Conservation (phyloP, 805 yeast genomes). For the Starmerella vaccinii region DNA sequence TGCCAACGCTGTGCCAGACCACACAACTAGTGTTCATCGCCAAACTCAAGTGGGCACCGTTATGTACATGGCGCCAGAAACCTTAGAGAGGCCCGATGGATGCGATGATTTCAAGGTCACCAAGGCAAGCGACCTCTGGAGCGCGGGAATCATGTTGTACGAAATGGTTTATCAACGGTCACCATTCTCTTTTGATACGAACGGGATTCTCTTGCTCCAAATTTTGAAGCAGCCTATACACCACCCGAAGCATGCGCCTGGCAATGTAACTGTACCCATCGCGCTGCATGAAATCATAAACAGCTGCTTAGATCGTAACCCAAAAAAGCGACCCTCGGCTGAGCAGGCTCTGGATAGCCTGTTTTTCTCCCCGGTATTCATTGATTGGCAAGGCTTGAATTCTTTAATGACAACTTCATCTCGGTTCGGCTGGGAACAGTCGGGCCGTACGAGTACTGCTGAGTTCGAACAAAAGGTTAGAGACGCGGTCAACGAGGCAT, state of each 20-base stretch:
- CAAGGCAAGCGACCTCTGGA: constrained; percentile 93
- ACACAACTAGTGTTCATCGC: constrained; percentile 79
- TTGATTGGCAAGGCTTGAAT: constrained; percentile 39
- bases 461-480: constrained; percentile 27
- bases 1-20: constrained; percentile 85
- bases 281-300: constrained; percentile 62
- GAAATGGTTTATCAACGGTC: constrained; percentile 93
- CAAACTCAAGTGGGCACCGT: constrained; percentile 93
- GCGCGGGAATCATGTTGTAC: constrained; percentile 90
- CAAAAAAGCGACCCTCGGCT: constrained; percentile 54
- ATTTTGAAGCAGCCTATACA: constrained; percentile 55
- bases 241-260: constrained; percentile 55
- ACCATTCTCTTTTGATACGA: constrained; percentile 54
- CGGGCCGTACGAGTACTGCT: constrained; percentile 36
- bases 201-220: constrained; percentile 42
- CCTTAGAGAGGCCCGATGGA: constrained; percentile 35
- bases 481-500: constrained; percentile 43
- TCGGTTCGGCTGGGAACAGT: constrained; percentile 46
- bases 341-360: constrained; percentile 52
- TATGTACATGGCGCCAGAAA: constrained; percentile 96
- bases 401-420: constrained; percentile 58
- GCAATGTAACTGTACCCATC: constrained; percentile 53
- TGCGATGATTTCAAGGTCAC: constrained; percentile 61
- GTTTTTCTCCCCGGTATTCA: constrained; percentile 65
- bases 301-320: constrained; percentile 62